Evolutionary conservation across 2,329 filamentous ascomycete genomes (phyloP).

Genomic region (Aspergillus latus): DNA sequence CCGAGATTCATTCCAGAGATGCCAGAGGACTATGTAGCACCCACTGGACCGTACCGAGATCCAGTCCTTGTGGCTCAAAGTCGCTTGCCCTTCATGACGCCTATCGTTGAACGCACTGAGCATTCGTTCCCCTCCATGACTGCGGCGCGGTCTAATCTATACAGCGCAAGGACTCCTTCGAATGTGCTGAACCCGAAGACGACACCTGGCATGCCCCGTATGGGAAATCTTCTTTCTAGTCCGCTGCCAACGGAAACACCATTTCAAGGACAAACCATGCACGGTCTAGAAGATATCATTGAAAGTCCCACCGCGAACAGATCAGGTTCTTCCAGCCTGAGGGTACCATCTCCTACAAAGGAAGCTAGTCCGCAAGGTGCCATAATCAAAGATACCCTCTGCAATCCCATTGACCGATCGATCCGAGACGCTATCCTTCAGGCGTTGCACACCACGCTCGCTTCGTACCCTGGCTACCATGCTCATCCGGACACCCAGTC

Average conservation of each 20-base stretch:
- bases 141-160: conserved; percentile 58
- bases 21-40: conserved; percentile 85
- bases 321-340: conserved; percentile 27
- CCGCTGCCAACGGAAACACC: conserved; percentile 68
- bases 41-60: conserved; percentile 77
- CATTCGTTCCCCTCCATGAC: conserved; percentile 69
- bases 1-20: conserved; percentile 58
- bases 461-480: conserved; percentile 74
- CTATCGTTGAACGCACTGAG: conserved; percentile 94
- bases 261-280: conserved; percentile 48
- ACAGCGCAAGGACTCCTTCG: conserved; percentile 73
- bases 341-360: conserved; percentile 19
- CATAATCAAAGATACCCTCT: conserved; percentile 77
- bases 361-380: conserved; percentile 49
- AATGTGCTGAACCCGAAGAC: conserved; percentile 30
- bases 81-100: conserved; percentile 95
- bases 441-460: conserved; percentile 70
- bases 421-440: conserved; percentile 73
- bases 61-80: conserved; percentile 79
- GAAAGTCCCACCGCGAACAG: conserved; percentile 42
- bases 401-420: conserved; percentile 79
- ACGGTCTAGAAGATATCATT: conserved; percentile 34
- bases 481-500: conserved; percentile 66
- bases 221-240: conserved; percentile 61
- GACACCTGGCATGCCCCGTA: conserved; percentile 34